These are phyloP conservation scores for Trichoderma sp. DNA, from an alignment of 2,329 filamentous ascomycete species.

Conservation along the genomic window DNA sequence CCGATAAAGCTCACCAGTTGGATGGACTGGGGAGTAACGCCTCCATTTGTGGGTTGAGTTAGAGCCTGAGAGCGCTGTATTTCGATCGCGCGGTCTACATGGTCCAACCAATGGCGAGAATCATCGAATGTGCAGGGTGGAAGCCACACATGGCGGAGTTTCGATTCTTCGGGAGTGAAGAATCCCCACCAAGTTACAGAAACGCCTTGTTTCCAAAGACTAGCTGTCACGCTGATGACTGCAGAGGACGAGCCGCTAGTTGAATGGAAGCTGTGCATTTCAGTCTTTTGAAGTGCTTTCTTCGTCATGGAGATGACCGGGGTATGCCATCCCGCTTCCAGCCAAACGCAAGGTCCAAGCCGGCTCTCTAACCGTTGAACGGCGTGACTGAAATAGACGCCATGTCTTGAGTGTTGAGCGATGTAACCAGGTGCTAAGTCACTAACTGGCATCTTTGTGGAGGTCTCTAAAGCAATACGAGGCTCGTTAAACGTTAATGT, in stretches of 20 bases:
- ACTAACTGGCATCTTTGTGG: conserved; percentile 18
- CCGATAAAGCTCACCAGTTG: neutral
- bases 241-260: neutral
- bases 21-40: no score
- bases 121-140: conserved; percentile 29
- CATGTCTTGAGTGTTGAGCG: conserved; percentile 36
- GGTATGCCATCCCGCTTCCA: conserved; percentile 40
- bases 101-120: conserved; percentile 28
- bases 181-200: conserved; percentile 27
- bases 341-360: conserved; percentile 32
- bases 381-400: conserved; percentile 40
- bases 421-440: conserved; percentile 26
- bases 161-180: conserved; percentile 23
- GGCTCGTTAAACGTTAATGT: conserved; percentile 13
- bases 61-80: neutral
- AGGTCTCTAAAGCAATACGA: conserved; percentile 23
- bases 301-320: conserved; percentile 39
- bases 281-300: conserved; percentile 31
- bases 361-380: conserved; percentile 31
- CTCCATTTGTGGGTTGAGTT: neutral
- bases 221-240: neutral
- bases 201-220: conserved; percentile 27
- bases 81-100: conserved; percentile 26
- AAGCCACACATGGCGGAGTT: conserved; percentile 25
- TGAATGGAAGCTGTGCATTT: neutral